Conservation (phyloP, 371 early-diverging fungal species). For the Rhizomucor pusillus region DNA sequence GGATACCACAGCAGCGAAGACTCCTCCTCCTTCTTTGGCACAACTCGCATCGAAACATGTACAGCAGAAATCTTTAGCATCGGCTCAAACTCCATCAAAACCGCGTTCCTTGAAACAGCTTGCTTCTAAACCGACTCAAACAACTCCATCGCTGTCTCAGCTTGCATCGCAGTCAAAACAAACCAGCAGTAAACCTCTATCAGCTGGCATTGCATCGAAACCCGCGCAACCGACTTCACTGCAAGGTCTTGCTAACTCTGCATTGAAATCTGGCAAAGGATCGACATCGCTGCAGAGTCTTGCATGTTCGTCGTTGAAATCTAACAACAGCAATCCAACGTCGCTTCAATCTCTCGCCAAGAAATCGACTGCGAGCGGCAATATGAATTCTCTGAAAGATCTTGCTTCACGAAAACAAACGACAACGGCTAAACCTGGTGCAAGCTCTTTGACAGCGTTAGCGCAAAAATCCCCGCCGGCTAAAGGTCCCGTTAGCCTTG, state of each 20-base stretch:
- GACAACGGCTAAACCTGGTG: too few species aligned
- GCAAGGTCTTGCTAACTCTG: too few species aligned
- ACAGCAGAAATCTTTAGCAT: too few species aligned
- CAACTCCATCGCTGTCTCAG: conserved; percentile 2
- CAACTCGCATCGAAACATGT: too few species aligned
- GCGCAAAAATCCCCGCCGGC: conserved; percentile 22
- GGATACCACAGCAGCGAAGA: not conserved
- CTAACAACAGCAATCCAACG: conserved; percentile 4
- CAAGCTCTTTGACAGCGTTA: conserved; percentile 27
- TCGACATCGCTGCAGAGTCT: conserved; percentile 6
- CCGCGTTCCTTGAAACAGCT: too few species aligned
- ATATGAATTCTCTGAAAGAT: conserved; percentile 11
- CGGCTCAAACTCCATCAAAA: too few species aligned
- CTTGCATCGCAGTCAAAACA: not conserved
- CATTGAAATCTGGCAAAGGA: too few species aligned
- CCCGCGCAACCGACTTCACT: too few species aligned
- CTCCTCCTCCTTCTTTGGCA: too few species aligned
- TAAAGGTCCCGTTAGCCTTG: conserved; percentile 11
- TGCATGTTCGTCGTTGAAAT: conserved; percentile 8
- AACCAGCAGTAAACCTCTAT: not conserved
- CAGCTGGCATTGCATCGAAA: too few species aligned
- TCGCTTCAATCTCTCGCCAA: conserved; percentile 31
- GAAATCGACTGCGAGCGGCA: conserved; percentile 12
- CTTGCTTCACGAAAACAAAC: conserved; percentile 16
- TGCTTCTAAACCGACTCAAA: not conserved